phyloP scores from a whole-genome alignment of 768 basidiomycete genomes.

The Holtermannia corniformis region DNA sequence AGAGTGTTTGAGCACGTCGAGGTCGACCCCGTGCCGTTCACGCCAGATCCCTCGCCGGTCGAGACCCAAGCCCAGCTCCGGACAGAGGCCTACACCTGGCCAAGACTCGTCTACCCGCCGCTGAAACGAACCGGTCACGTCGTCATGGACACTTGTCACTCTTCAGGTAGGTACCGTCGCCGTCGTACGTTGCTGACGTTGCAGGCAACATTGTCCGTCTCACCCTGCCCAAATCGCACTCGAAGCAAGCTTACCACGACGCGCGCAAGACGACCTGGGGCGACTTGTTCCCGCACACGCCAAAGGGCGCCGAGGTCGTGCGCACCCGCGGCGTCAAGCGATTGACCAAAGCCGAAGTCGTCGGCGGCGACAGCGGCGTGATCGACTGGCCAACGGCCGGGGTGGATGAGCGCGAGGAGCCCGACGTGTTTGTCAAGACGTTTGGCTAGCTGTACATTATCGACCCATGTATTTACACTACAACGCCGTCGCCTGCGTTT shows the following conservation, averaged over 20 bases:
- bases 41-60: too few relatives aligned
- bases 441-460: too few relatives aligned
- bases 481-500: too few relatives aligned
- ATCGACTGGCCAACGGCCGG: not conserved
- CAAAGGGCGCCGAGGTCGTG: conserved; percentile 47
- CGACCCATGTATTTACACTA: too few relatives aligned
- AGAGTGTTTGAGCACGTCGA: conserved; percentile 10
- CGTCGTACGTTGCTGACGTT: conserved; percentile 3
- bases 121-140: conserved; percentile 85
- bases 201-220: conserved; percentile 82
- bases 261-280: conserved; percentile 91
- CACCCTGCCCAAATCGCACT: conserved; percentile 85
- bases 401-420: not conserved
- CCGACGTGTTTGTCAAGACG: not conserved
- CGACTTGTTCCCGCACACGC: conserved; percentile 82
- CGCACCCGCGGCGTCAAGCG: conserved; percentile 31
- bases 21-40: too few relatives aligned
- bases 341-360: conserved; percentile 14
- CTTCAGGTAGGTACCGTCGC: conserved; percentile 52
- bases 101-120: conserved; percentile 83
- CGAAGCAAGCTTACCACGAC: conserved; percentile 91
- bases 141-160: conserved; percentile 76
- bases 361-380: not conserved
- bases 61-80: too few relatives aligned
- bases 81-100: conserved; percentile 82